Evolutionary conservation across 495 filamentous ascomycete genomes (phyloP).

Genomic region (Pyronema omphalodes): DNA sequence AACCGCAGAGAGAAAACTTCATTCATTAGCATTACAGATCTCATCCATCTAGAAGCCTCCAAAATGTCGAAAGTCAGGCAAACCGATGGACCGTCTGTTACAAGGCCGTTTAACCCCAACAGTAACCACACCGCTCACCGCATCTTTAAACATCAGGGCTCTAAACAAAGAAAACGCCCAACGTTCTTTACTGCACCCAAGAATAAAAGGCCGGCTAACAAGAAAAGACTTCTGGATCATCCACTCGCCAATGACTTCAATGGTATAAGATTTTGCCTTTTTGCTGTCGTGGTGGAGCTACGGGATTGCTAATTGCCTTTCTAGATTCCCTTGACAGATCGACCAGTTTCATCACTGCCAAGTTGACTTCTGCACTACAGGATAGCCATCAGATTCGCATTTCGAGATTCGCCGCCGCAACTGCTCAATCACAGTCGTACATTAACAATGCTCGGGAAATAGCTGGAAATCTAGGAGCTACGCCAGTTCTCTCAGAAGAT

Average conservation of each 20-base stretch:
- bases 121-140: neutral
- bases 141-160: neutral
- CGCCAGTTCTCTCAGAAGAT: constrained; percentile 6
- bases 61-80: neutral
- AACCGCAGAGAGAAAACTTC: neutral
- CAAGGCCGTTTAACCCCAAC: neutral
- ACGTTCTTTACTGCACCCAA: neutral
- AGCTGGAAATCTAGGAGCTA: constrained; percentile 1
- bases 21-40: neutral
- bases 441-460: neutral
- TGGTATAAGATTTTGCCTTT: neutral
- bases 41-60: neutral
- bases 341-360: constrained; percentile 13
- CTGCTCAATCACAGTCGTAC: constrained; percentile 3
- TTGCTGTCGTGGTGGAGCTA: neutral
- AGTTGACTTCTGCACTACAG: constrained; percentile 6
- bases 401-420: constrained; percentile 14
- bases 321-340: constrained; percentile 18
- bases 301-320: neutral
- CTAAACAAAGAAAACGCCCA: neutral
- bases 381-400: constrained; percentile 15
- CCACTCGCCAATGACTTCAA: neutral
- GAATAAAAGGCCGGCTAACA: neutral
- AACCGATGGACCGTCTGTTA: neutral
- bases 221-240: neutral